Evolutionary conservation across 306 rosid genomes (phyloP), one percentile per base, ranked within the genome.

Genomic region (Sicyos edulis): DNA sequence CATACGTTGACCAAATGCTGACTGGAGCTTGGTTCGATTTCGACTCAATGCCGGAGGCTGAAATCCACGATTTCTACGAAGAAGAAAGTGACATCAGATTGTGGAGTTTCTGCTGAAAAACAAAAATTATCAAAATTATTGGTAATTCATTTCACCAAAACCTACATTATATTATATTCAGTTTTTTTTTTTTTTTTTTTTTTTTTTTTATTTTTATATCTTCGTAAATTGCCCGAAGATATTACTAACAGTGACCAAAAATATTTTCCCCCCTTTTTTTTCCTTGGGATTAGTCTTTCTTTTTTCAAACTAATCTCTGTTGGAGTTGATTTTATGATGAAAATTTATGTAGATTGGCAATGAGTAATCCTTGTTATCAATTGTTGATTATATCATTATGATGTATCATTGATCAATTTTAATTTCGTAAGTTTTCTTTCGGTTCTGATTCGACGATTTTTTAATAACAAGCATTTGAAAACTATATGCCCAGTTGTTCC

Each of bases 41-140:
- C 69, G 91, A 83, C 77, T 83, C 92, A 1, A 74, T 47, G 10
- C 32, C 70, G 0, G 81, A n/a, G 22, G 22, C 42, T 21, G 77
- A 78, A 76, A 34, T 82, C 7, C 78, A 83, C 58, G 91, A 86
- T 78, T 67, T 84, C n/a, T 85, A 86, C 32, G 96, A 91, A 77
- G 99, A 93, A 77, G 97, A 91, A 77, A 78, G 77, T 65, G 97
- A 93, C 50, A 85, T 93, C 82, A 79, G 75, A 34, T 78, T 91
- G 79, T 93, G 99, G 99, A 91, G 84, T 76, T 93, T 90, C 91
- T 83, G 65, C 66, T 72, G 45, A 68, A 69, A 14, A 0, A 11
- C 44, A 5, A 12, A 5, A 10, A 42, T 1, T n/a, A 16, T 40
- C 1, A 10, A 67, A 20, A 12, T 9, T 5, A 53, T 32, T 9